Base-by-base conservation (phyloP, 2,329 filamentous ascomycete genomes). In the Chrysoporthe puriensis region DNA sequence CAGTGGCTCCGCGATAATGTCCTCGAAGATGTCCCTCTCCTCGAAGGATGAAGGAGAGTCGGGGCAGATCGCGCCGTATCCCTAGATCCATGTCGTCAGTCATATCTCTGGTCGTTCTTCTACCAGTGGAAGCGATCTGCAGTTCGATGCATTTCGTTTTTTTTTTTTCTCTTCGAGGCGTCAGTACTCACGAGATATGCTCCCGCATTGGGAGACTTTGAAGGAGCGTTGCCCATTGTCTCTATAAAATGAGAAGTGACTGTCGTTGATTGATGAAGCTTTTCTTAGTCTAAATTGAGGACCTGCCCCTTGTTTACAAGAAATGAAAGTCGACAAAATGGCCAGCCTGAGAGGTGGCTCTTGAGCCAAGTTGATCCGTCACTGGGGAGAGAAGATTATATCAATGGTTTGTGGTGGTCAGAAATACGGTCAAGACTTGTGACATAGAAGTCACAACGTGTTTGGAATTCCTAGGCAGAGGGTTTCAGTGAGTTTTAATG, bases 201-300 rank as follows among this genome's bases (percentile, higher is more conserved):
- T 21, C 3, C 42, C 43, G 26, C 26, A 32, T 11, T 61, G 26
- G 43, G 59, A 26, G 59, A 44, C 8, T 61, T 61, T 16, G 59
- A 61, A 18, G 59, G 5, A 46, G 59, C 16, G 59, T 61, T 61
- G 14, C 59, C 59, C 59, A 61, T 61, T 34, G 26, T 61, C 4
- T 46, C 14, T 14, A 26, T n/a, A n/a, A n/a, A 48, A 8, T 11
- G 26, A 26, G 4, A 32, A 32, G 18, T 5, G 9, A 46, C 13
- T 48, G n/a, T 4, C 13, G 32, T 21, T 34, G 13, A 21, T 26
- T n/a, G 7, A 34, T 6, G 16, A 16, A 18, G 46, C 6, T 11
- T 13, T 34, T 6, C n/a, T 46, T n/a, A 7, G 8, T 48, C 6
- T 11, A 32, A 36, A 34, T 9, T 3, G 26, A 46, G 59, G 43